A percentile compares a stretch with the other conserved stretches of the same genome.
These are phyloP conservation scores for Xylaria sp. DNA, from an alignment of 2,329 filamentous ascomycete species.

Conservation along the genomic window DNA sequence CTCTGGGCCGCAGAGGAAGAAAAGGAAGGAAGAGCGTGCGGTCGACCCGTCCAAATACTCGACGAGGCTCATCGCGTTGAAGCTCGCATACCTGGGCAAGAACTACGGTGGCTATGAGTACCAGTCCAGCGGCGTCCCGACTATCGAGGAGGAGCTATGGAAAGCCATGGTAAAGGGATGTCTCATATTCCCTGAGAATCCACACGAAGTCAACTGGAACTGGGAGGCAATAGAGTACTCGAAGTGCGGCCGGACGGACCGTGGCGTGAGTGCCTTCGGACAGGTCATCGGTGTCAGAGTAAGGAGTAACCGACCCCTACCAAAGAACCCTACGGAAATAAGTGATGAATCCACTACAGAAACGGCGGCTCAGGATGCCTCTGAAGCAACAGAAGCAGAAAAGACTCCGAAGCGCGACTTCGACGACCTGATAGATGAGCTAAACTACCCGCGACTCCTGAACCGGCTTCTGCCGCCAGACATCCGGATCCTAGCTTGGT, in stretches of 20 bases:
- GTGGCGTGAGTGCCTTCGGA: slow-evolving; percentile 94
- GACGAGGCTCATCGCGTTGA: slow-evolving; percentile 87
- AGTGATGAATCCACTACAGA: slow-evolving; percentile 24
- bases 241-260: slow-evolving; percentile 94
- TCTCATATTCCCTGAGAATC: slow-evolving; percentile 78
- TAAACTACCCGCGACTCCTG: slow-evolving; percentile 83
- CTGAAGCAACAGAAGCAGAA: slow-evolving; percentile 29
- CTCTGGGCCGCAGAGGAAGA: slow-evolving; percentile 57
- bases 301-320: slow-evolving; percentile 78
- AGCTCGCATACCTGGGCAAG: slow-evolving; percentile 92
- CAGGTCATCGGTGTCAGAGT: slow-evolving; percentile 90
- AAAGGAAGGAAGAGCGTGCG: slow-evolving; percentile 57
- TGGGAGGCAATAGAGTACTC: slow-evolving; percentile 91
- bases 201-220: slow-evolving; percentile 77
- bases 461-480: slow-evolving; percentile 90
- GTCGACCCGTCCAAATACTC: slow-evolving; percentile 85
- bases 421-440: slow-evolving; percentile 82
- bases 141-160: slow-evolving; percentile 94
- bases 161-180: slow-evolving; percentile 85
- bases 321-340: slow-evolving; percentile 40
- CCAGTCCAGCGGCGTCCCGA: slow-evolving; percentile 76
- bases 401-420: slow-evolving; percentile 50
- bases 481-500: slow-evolving; percentile 94
- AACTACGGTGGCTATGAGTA: slow-evolving; percentile 95
- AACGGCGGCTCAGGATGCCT: slow-evolving; percentile 11